Conservation (phyloP, 331 rosid species). For the Acacia pycnantha region DNA sequence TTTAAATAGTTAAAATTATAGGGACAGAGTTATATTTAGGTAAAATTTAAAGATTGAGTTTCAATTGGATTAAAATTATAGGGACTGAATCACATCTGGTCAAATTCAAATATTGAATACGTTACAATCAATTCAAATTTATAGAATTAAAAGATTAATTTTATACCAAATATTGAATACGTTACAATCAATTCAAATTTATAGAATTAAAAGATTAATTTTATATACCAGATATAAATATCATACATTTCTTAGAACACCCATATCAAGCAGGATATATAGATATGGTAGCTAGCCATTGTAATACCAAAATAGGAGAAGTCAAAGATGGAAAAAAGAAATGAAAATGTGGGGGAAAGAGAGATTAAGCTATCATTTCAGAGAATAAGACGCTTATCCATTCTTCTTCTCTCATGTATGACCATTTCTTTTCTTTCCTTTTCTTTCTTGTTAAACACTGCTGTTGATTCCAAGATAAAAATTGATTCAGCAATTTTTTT, state of each 20-base stretch:
- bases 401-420: conserved; percentile 32
- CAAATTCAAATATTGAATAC: no score
- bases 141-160: no score
- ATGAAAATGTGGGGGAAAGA: not conserved
- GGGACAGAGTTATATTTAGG: no score
- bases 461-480: conserved; percentile 17
- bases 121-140: no score
- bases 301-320: not conserved
- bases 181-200: no score
- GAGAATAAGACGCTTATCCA: conserved; percentile 63
- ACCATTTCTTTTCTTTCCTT: conserved; percentile 41
- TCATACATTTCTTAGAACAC: not conserved
- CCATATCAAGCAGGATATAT: not conserved
- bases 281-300: not conserved
- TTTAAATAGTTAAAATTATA: no score
- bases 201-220: no score
- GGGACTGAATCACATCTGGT: no score
- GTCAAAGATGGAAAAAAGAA: not conserved
- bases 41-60: no score
- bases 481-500: not conserved
- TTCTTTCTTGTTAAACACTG: conserved; percentile 21
- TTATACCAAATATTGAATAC: no score
- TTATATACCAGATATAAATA: not conserved
- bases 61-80: no score
- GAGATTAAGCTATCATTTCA: conserved; percentile 28